Conservation (phyloP, 345 rosid species). For the Carallia pectinifolia region DNA sequence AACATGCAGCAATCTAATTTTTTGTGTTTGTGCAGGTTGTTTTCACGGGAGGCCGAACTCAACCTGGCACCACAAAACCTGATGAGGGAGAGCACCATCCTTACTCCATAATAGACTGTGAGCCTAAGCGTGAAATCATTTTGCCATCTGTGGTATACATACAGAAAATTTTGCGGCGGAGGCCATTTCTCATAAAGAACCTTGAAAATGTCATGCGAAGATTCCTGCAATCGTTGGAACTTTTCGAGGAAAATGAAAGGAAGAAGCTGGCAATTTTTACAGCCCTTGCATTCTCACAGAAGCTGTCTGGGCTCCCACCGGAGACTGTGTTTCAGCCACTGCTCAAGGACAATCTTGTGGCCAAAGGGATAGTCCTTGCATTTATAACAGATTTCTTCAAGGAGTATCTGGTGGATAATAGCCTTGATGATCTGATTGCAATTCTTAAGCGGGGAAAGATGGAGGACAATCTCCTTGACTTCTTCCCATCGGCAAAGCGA, state of each 20-base stretch:
- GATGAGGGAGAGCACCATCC: constrained; percentile 98
- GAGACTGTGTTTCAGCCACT: constrained; percentile 98
- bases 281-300: constrained; percentile 98
- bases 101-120: constrained; percentile 81
- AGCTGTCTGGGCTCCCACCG: constrained; percentile 92
- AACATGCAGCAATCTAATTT: background rate
- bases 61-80: constrained; percentile 90
- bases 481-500: constrained; percentile 80
- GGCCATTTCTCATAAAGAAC: constrained; percentile 91
- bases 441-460: constrained; percentile 92
- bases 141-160: constrained; percentile 85
- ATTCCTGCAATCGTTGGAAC: constrained; percentile 94
- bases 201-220: constrained; percentile 95
- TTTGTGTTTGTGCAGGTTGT: constrained; percentile 52
- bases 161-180: constrained; percentile 86
- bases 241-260: constrained; percentile 94
- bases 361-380: constrained; percentile 95
- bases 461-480: constrained; percentile 85
- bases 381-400: constrained; percentile 95
- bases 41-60: constrained; percentile 98
- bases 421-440: constrained; percentile 88
- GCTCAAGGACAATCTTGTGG: constrained; percentile 98
- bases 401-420: constrained; percentile 92
- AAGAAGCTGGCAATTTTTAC: constrained; percentile 98
- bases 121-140: constrained; percentile 76